Base-by-base conservation (phyloP, 306 rosid genomes). In the Quercus parvula region DNA sequence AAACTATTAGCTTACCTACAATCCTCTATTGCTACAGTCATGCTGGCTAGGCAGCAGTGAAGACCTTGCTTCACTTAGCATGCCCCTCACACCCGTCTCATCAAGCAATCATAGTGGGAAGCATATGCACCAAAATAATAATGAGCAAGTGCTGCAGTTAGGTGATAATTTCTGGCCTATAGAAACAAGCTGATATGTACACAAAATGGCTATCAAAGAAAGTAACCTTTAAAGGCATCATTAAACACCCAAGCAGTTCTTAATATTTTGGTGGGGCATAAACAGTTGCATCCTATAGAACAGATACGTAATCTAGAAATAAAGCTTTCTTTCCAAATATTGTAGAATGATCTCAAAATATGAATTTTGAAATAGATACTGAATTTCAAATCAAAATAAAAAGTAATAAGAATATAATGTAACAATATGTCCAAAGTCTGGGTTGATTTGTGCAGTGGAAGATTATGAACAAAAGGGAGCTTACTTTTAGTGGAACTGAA, bases 401-500 rank as follows among this genome's bases (percentile, higher is more conserved):
- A 31, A 13, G 75, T 78, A 81, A 58, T 68, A 83, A 27, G 22
- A 35, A 66, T 59, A 74, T 57, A 18, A 30, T 18, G 76, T 61
- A 84, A 67, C 20, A 70, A 66, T 51, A 14, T 24, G 56, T 69
- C 73, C 31, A 46, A 58, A 20, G 10, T 9, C 59, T 58, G 30
- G 8, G 49, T 8, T 22, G 46, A 72, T 64, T 27, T 58, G 33
- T 76, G 18, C 66, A 12, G 75, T 11, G 3, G 30, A 52, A 33
- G 44, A 15, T 18, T 56, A 35, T 17, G 55, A 74, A 31, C 77
- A 28, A 77, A 71, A 79, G 71, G 75, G 85, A 30, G 52, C 97
- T 87, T 85, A 94, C 97, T 88, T 90, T 94, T 30, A 94, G 86
- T 52, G 99, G 99, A 84, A 92, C 89, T n/a, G 99, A 94, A 83